A percentile compares a stretch with the other conserved stretches of the same genome.
Evolutionary conservation across 208 protist species (phyloP).

Genomic region (Leishmania mexicana): DNA sequence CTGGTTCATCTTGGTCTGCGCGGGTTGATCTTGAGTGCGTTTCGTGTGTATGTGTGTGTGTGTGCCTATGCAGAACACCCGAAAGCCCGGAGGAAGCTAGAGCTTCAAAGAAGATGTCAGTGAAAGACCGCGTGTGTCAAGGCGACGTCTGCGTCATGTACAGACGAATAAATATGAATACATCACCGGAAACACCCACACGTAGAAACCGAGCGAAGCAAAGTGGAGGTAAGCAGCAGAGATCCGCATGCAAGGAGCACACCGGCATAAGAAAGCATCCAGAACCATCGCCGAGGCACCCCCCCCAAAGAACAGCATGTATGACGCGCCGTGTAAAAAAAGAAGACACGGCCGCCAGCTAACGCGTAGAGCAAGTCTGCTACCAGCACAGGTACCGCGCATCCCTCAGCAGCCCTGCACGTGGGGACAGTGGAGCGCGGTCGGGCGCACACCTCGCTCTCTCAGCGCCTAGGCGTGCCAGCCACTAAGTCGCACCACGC

Average conservation of each 20-base stretch:
- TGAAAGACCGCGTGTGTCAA: neutral
- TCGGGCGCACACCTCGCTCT: neutral
- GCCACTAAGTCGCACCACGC: neutral
- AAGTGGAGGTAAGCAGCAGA: neutral
- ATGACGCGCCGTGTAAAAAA: too few relatives aligned
- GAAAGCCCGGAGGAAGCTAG: neutral
- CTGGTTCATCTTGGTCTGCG: slow-evolving; percentile 7
- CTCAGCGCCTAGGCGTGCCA: neutral
- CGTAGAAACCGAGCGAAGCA: neutral
- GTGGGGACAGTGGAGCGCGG: neutral
- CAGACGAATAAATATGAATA: too few relatives aligned
- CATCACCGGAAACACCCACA: too few relatives aligned
- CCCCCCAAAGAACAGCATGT: too few relatives aligned
- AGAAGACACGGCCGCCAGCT: too few relatives aligned
- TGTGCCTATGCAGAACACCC: neutral
- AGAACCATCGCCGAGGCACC: too few relatives aligned
- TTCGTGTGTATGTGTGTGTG: neutral
- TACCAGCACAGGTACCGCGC: neutral
- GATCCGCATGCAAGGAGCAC: neutral
- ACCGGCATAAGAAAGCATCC: neutral
- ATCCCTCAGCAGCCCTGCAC: too few relatives aligned
- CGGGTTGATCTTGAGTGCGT: neutral
- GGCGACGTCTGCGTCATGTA: neutral
- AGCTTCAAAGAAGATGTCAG: neutral
- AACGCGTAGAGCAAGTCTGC: neutral